Evolutionary conservation across 108 stramenopile genomes (phyloP), one percentile per base, ranked within the genome.

Genomic region (Skeletonema menzelii): DNA sequence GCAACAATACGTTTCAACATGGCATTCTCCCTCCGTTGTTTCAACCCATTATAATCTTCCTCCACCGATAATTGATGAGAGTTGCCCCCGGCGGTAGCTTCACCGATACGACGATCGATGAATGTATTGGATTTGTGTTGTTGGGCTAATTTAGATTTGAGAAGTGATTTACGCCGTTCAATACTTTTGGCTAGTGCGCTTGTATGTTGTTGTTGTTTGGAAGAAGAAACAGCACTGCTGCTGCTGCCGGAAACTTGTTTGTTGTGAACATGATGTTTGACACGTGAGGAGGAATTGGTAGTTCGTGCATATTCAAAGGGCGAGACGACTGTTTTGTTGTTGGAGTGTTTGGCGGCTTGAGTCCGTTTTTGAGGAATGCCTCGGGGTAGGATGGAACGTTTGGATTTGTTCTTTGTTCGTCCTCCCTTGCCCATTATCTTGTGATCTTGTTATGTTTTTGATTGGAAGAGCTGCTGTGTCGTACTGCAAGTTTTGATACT

Each of bases 81-180:
- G 19, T 46, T 46, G 2, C 44, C 22, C 0, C 40, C 34, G 49
- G 75, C 81, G 56, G 72, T 77, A 46, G 79, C 80, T 59, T 95
- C 87, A 13, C 93, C 93, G 67, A 95, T 95, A 59, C 93, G 88
- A 24, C 84, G 73, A 86, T 95, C 93, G 19, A 88, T 67, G 58
- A 95, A 89, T 5, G 74, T 59, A 68, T 90, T 90, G n/a, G 84
- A 67, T 63, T 91, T 91, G 14, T 26, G 10, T 24, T 58, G 11
- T 19, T 32, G 2, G 6, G 19, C 2, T 3, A 73, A 19, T 27
- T 15, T n/a, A 2, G 46, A 10, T 14, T 27, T 56, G 4, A 78
- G 65, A 3, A 42, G 31, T 1, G 17, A 7, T 56, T 72, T 66
- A 5, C 77, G 70, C 3, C 76, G 69, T 3, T 47, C 42, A 3